phyloP scores from a whole-genome alignment of 2,329 filamentous ascomycete species.

The Neurospora sp. region DNA sequence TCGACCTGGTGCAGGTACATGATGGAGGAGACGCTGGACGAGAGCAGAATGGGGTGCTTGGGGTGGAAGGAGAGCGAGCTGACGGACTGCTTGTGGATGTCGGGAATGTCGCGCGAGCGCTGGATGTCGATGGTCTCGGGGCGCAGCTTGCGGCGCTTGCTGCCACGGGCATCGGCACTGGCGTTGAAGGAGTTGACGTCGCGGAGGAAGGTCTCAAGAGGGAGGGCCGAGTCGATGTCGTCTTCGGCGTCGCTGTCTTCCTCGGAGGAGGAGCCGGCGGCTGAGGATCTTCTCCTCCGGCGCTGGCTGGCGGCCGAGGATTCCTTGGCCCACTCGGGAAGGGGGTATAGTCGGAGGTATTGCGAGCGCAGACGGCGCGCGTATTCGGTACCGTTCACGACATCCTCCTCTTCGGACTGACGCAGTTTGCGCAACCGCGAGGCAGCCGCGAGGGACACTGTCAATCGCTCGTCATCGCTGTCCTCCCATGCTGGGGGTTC shows the following conservation, averaged over 20 bases:
- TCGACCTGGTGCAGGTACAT: slow-evolving; percentile 85
- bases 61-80: slow-evolving; percentile 85
- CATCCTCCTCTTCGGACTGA: slow-evolving; percentile 69
- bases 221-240: slow-evolving; percentile 56
- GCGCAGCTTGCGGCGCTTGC: slow-evolving; percentile 61
- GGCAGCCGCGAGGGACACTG: slow-evolving; percentile 69
- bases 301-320: slow-evolving; percentile 37
- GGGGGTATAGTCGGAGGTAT: slow-evolving; percentile 50
- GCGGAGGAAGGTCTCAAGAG: slow-evolving; percentile 71
- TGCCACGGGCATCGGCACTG: slow-evolving; percentile 28
- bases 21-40: slow-evolving; percentile 75
- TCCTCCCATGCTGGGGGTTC: slow-evolving; percentile 73
- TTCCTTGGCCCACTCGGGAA: slow-evolving; percentile 49
- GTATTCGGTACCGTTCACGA: slow-evolving; percentile 82
- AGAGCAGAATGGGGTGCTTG: slow-evolving; percentile 75
- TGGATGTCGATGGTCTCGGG: slow-evolving; percentile 88
- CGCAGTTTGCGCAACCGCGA: slow-evolving; percentile 75
- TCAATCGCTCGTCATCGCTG: slow-evolving; percentile 85
- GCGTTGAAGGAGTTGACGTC: slow-evolving; percentile 58
- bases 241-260: slow-evolving; percentile 44
- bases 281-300: slow-evolving; percentile 39
- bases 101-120: slow-evolving; percentile 74
- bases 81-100: slow-evolving; percentile 67
- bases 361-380: slow-evolving; percentile 69
- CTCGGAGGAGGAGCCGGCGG: slow-evolving; percentile 26